Conservation (phyloP, 495 filamentous ascomycete genomes). For the Lindgomyces ingoldianus region DNA sequence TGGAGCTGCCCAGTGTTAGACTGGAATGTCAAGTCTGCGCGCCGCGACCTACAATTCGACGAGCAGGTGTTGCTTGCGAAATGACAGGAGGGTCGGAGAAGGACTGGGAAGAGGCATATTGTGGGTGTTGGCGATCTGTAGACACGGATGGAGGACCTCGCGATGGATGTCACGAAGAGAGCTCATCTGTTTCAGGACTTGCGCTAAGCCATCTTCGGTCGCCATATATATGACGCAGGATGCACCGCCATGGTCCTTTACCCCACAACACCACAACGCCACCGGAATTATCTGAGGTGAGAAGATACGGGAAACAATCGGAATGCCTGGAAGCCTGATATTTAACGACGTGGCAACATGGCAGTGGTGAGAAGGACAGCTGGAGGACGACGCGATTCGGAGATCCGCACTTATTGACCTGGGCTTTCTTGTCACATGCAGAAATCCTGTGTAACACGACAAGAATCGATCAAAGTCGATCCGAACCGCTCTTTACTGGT, state of each 20-base stretch:
- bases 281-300: not conserved
- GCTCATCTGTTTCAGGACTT: no score
- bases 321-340: not conserved
- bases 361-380: constrained; percentile 20
- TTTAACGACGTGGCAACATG: constrained; percentile 15
- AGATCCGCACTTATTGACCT: not conserved
- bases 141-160: constrained; percentile 3
- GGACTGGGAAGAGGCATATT: constrained; percentile 27
- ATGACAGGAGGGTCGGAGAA: constrained; percentile 26
- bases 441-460: not conserved
- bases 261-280: not conserved
- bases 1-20: constrained; percentile 58
- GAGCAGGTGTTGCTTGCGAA: constrained; percentile 38
- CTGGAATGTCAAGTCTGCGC: not conserved
- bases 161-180: no score
- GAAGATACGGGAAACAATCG: not conserved
- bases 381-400: not conserved
- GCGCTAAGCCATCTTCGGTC: no score
- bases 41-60: constrained; percentile 38
- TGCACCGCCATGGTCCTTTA: no score
- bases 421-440: not conserved
- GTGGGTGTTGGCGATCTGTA: constrained; percentile 3
- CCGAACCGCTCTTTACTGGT: constrained; percentile 10
- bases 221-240: no score
- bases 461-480: constrained; percentile 8